These are phyloP conservation scores for Tuber calosporum DNA, from an alignment of 495 filamentous ascomycete species.

Conservation along the genomic window DNA sequence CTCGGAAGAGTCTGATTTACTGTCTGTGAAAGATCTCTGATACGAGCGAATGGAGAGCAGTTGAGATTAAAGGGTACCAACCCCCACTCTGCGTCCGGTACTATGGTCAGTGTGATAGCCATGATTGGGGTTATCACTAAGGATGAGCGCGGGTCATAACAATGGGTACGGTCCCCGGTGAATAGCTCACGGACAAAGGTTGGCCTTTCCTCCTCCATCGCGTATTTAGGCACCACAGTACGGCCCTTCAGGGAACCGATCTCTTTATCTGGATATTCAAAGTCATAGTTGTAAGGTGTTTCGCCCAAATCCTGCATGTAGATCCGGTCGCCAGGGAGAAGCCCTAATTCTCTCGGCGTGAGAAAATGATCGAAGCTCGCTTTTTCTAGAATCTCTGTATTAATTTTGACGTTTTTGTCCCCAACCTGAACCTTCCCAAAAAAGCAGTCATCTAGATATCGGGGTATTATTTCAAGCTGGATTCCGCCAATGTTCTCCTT, in stretches of 20 bases:
- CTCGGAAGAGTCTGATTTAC: not conserved
- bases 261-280: not conserved
- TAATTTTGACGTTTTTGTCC: not conserved
- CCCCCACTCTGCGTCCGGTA: not conserved
- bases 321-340: not conserved
- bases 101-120: not conserved
- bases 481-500: constrained; percentile 46
- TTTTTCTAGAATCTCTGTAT: not conserved
- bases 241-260: not conserved
- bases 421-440: not conserved
- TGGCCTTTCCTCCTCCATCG: not conserved
- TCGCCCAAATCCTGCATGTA: constrained; percentile 4
- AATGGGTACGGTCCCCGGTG: not conserved
- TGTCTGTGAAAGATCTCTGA: not conserved
- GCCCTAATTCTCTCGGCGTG: constrained; percentile 7
- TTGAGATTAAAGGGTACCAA: not conserved
- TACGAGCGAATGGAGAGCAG: not conserved
- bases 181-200: not conserved
- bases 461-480: constrained; percentile 48
- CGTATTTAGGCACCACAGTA: not conserved
- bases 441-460: not conserved
- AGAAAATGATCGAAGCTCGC: not conserved
- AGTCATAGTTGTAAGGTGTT: constrained; percentile 10
- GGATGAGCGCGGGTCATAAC: not conserved
- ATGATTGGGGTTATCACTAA: not conserved